Base-by-base conservation (phyloP, 164 flowering plant genomes). In the Tetrastigma voinierianum region DNA sequence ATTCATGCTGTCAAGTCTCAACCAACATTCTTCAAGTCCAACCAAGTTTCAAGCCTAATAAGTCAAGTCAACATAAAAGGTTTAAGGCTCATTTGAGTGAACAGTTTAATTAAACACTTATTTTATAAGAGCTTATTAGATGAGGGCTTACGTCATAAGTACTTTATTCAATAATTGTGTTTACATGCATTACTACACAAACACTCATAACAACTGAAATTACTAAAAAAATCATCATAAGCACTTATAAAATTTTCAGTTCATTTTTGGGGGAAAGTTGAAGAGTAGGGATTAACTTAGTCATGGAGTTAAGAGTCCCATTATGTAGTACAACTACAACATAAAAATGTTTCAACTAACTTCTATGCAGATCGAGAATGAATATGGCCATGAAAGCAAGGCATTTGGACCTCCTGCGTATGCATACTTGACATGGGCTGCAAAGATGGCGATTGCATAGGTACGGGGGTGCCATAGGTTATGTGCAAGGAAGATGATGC, bases 401-500 rank as follows among this genome's bases (percentile, higher is more conserved):
- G 47, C n/a, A 55, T 67, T 64, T 62, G 84, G 84, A 62, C 57
- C 72, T 53, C 74, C 78, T 44, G 84, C 82, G 10, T 23, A 57
- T 6, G 66, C 74, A 19, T 81, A 81, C 65, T 32, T 78, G 65
- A 74, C 11, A 14, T 81, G 84, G 84, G 82, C 82, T 25, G 84
- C 82, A 54, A 69, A 76, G 19, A 76, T 81, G 84, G 84, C 84
- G n/a, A 66, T 78, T 57, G 66, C 49, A 24, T 16, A 72, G 72
- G 53, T 10, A 81, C 84, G 11, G 80, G 76, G 1, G 84, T 81
- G 56, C 84, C 84, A 32, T 81, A 82, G 84, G 80, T 78, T 10
- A 81, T 81, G 84, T 81, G 84, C 77, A 81, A 81, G 71, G 72
- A 81, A 65, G 66, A 65, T 8, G 78, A 78, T 76, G 82, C 84